These are phyloP conservation scores for Rhizopogon vinicolor DNA, from an alignment of 768 basidiomycete species.

Conservation along the genomic window DNA sequence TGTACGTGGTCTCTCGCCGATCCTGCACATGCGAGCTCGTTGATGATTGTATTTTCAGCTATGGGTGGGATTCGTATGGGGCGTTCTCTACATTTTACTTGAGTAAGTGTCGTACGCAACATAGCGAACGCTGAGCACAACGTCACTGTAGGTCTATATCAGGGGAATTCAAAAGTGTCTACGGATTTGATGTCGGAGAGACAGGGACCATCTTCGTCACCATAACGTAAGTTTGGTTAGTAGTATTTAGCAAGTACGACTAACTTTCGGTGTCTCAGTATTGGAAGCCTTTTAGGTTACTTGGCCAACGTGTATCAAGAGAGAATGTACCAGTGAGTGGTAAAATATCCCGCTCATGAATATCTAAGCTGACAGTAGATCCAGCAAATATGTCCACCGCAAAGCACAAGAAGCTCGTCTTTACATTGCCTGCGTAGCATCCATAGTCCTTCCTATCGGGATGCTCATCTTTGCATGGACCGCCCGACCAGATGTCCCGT, in stretches of 20 bases:
- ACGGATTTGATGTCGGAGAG: conserved; percentile 55
- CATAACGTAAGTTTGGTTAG: conserved; percentile 40
- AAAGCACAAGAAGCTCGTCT: conserved; percentile 51
- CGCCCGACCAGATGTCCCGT: conserved; percentile 46
- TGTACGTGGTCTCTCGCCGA: conserved; percentile 32
- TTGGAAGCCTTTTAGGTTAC: conserved; percentile 51
- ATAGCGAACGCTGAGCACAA: conserved; percentile 2
- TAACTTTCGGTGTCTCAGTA: conserved; percentile 27
- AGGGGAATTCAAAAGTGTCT: conserved; percentile 50
- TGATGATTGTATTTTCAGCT: conserved; percentile 15
- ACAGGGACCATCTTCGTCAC: conserved; percentile 57
- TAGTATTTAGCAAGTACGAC: background rate
- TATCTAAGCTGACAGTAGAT: conserved; percentile 4
- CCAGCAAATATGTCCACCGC: conserved; percentile 21
- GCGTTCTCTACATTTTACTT: conserved; percentile 64
- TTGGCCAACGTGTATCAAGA: conserved; percentile 44
- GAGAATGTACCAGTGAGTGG: conserved; percentile 39
- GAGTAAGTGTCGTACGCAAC: conserved; percentile 32
- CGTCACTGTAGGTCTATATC: conserved; percentile 41
- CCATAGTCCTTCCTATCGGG: conserved; percentile 46
- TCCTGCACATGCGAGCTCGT: conserved; percentile 40
- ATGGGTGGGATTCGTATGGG: conserved; percentile 40
- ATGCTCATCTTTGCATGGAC: conserved; percentile 77
- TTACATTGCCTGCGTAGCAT: conserved; percentile 30
- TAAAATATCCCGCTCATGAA: background rate